A percentile compares a stretch with the other conserved stretches of the same genome.
Conservation (phyloP, 441 rosid genomes). For the Populus tomentosa region DNA sequence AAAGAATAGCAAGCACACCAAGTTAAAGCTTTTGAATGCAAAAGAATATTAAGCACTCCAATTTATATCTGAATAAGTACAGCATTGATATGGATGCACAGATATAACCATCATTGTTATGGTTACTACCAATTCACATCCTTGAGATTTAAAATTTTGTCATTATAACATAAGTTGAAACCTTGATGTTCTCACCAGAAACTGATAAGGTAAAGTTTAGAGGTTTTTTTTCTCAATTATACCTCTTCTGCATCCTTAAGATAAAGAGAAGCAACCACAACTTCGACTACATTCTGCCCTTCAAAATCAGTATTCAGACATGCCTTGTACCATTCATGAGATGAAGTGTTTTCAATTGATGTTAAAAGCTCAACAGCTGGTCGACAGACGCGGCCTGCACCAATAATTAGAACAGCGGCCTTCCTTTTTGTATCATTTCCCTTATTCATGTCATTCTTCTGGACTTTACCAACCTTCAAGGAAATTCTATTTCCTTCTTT, state of each 20-base stretch:
- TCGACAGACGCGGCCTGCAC: constrained; percentile 93
- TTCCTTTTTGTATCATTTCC: constrained; percentile 32
- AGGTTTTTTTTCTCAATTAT: constrained; percentile 11
- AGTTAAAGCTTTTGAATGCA: neutral
- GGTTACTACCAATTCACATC: neutral
- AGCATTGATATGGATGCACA: neutral
- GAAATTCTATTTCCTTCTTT: constrained; percentile 44
- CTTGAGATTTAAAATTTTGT: neutral
- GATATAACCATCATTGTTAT: neutral
- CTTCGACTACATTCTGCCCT: constrained; percentile 50
- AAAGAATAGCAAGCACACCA: neutral
- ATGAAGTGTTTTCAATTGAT: constrained; percentile 45
- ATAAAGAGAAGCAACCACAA: constrained; percentile 81
- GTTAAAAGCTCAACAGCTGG: constrained; percentile 84
- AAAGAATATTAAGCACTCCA: neutral
- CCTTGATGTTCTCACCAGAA: neutral
- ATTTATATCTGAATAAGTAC: neutral
- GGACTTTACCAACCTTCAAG: constrained; percentile 49
- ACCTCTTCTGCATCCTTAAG: constrained; percentile 96
- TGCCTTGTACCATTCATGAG: constrained; percentile 43
- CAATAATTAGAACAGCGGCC: constrained; percentile 67
- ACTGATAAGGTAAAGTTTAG: neutral
- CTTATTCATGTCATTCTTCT: constrained; percentile 36
- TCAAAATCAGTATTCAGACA: constrained; percentile 37
- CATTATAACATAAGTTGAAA: neutral